These are phyloP conservation scores for Arachis stenosperma DNA, from an alignment of 306 rosid genomes.

Conservation along the genomic window DNA sequence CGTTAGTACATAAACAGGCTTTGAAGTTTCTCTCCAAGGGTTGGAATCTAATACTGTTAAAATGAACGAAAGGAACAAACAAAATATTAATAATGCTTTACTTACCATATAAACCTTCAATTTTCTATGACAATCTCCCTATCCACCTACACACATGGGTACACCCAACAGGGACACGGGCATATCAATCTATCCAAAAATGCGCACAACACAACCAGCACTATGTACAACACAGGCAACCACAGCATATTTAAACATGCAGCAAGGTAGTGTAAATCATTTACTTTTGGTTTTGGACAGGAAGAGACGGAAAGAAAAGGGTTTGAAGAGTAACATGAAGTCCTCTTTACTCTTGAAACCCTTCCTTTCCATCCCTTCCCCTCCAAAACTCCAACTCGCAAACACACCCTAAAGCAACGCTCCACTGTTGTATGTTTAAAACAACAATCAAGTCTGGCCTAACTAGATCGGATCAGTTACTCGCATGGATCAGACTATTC, in stretches of 20 bases:
- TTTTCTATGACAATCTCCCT: neutral
- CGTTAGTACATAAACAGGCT: conserved; percentile 91
- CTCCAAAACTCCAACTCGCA: no score
- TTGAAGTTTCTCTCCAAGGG: conserved; percentile 91
- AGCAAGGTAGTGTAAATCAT: neutral
- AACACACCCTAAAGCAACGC: neutral
- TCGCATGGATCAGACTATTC: no score
- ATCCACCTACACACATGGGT: neutral
- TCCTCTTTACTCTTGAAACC: no score
- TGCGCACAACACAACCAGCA: no score
- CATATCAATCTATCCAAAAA: no score
- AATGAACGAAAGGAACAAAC: conserved; percentile 14
- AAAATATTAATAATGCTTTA: conserved; percentile 14
- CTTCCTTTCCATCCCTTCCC: no score
- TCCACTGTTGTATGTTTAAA: neutral
- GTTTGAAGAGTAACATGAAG: no score
- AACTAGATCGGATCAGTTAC: no score
- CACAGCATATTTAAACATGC: neutral
- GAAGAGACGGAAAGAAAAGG: no score
- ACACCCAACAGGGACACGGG: no score
- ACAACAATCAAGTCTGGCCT: no score
- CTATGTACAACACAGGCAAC: conserved; percentile 1
- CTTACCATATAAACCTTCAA: conserved; percentile 19
- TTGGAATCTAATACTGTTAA: conserved; percentile 81
- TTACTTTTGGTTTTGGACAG: neutral